These are phyloP conservation scores for Psilocybe azurescens DNA, from an alignment of 768 basidiomycete species.

Conservation along the genomic window DNA sequence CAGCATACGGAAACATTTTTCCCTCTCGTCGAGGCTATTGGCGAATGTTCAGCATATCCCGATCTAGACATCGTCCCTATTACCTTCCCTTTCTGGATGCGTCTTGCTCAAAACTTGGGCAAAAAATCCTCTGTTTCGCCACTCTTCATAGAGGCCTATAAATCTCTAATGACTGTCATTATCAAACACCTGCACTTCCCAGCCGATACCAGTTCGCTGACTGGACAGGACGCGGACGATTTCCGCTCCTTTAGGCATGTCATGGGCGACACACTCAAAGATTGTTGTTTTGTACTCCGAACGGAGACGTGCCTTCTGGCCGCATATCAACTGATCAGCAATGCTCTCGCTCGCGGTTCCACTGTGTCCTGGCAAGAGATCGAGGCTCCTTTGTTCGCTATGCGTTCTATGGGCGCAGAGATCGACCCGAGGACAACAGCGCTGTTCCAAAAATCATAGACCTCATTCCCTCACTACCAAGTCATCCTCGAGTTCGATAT, in stretches of 20 bases:
- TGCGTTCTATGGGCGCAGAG: conserved; percentile 98
- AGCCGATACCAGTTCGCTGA: conserved; percentile 62
- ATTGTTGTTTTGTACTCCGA: conserved; percentile 94
- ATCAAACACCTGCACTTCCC: conserved; percentile 94
- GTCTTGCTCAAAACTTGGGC: conserved; percentile 87
- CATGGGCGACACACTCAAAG: conserved; percentile 99
- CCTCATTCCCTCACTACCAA: conserved; percentile 86
- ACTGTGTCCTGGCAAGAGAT: conserved; percentile 92
- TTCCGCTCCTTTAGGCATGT: conserved; percentile 96
- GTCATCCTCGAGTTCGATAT: conserved; percentile 91
- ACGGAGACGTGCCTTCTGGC: conserved; percentile 82
- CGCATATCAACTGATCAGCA: conserved; percentile 80
- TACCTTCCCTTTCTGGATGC: conserved; percentile 99
- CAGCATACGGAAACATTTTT: conserved; percentile 93
- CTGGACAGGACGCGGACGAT: conserved; percentile 87
- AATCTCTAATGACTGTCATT: conserved; percentile 81
- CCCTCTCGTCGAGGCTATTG: conserved; percentile 94
- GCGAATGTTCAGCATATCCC: conserved; percentile 87
- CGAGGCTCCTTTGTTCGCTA: conserved; percentile 95
- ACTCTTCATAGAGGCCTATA: conserved; percentile 85
- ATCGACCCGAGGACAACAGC: conserved; percentile 82
- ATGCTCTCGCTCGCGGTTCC: conserved; percentile 66
- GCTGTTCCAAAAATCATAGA: conserved; percentile 98
- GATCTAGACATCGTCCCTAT: conserved; percentile 97
- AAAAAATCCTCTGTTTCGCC: conserved; percentile 75